Evolutionary conservation across 139 green algal species (phyloP), one percentile per base, ranked within the genome.

Genomic region (Volvox africanus): DNA sequence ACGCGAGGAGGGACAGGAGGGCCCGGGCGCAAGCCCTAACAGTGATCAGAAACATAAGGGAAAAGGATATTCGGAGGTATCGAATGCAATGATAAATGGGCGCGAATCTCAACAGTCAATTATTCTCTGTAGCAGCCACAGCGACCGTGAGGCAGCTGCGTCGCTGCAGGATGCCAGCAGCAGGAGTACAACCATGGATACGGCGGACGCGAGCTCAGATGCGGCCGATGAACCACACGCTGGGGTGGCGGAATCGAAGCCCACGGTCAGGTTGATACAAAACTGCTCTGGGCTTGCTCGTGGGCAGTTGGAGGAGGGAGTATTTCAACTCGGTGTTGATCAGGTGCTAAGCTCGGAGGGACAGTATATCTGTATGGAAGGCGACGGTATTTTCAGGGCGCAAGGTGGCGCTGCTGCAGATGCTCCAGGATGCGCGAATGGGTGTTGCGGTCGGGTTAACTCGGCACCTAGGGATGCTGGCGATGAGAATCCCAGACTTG

Each of bases 181-280:
- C 78, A 67, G 36, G 1, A 84, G 78, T 26, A 84, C 37, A 17
- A 84, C 78, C 36, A 35, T 69, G 37, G 44, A 85, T 67, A 36
- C 79, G 30, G 80, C 22, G 1, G 50, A 44, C 13, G 80, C 55
- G 26, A 75, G 50, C 44, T 81, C 75, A 1, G 75, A 81, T 35
- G 75, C 75, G 6, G 50, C 80, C 2, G 44, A 61, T 21, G 81
- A 89, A 44, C 85, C 68, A n/a, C 85, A 89, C 3, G n/a, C 33
- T 11, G 85, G 69, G 28, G 69, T 33, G 19, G 13, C 85, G 13
- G 85, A 89, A 30, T 33, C 85, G 9, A 89, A 89, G 69, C 85
- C 67, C 2, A 89, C 85, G 22, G 85, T 89, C 37, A 89, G 82
- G 69, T 89, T 89, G 85, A 89, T 89, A 89, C 69, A 44, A 1